Evolutionary conservation across 1,284 basidiomycete species (phyloP), one percentile per base, ranked within the genome.

Genomic region (Entoloma clypeatum): DNA sequence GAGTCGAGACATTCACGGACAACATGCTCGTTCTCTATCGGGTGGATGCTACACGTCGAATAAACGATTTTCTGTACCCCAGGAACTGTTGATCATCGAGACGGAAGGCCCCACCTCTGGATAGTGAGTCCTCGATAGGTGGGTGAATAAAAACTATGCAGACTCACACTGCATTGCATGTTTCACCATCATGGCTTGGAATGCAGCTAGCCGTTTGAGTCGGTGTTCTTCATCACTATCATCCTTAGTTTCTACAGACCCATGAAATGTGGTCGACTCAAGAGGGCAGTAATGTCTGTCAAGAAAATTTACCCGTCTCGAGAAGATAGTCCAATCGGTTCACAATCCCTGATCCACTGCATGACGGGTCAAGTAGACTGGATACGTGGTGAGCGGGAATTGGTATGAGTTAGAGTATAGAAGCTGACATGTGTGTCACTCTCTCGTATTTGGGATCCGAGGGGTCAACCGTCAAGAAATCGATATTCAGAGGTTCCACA

Each of bases 1-100:
- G 83, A 84, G 36, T 68, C 67, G 24, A 97, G 71, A 1, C 85
- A 84, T 39, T 75, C 69, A n/a, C 78, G 67, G 23, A 75, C 70
- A 43, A 75, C 74, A 50, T 69, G 69, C 53, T 99, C 96, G 64
- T 99, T 95, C 60, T 99, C 96, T 36, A 77, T 76, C 5, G 85
- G 77, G 61, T 99, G 86, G 33, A 97, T 73, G 45, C 92, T 95
- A 63, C 95, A 98, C 8, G 95, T 99, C 14, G 93, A 98, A 64
- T 99, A 99, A 11, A 94, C 92, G 45, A 98, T 88, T 50, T 79
- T 81, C 39, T 72, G 75, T 55, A 91, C 88, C 70, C 58, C 59
- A 7, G 75, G 74, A 55, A 80, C 77, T 81, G 37, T 26, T 19
- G 29, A 31, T 16, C 25, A 45, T 29, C 43, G 48, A 33, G 21